Base-by-base conservation (phyloP, 768 basidiomycete species). In the Rhizopogon rudus region DNA sequence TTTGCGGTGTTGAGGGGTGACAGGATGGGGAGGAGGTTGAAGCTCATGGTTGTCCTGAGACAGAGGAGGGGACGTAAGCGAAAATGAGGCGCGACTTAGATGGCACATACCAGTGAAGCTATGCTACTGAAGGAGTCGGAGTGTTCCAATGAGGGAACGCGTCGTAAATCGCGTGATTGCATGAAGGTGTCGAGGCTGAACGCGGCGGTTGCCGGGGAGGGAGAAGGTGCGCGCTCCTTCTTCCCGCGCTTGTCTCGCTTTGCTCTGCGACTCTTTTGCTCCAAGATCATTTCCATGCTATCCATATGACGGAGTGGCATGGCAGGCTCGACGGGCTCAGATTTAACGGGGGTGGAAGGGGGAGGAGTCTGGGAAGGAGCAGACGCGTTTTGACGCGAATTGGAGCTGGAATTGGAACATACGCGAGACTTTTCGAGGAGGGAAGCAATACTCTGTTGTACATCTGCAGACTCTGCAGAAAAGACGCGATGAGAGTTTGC, bases 221-320 rank as follows among this genome's bases (percentile, higher is more conserved):
- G 80, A 1, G 83, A 83, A 6, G 76, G 75, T 25, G 77, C 75
- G 61, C 81, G 76, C 56, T 82, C 85, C 54, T 69, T 74, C 57
- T 72, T 77, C 44, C 56, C 59, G 56, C 69, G 70, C 65, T 81
- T 79, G 53, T 80, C 83, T 52, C 74, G 80, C 62, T 75, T 78
- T 54, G 67, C 77, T 57, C 79, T 81, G 53, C 83, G 77, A 56
- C 68, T 76, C 66, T 88, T 86, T 44, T 85, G 80, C 67, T 90
- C 88, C 57, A 91, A 79, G 41, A 91, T 81, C 71, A 81, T 72
- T 58, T 91, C 86, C 88, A 91, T 90, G 65, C 78, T 87, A 59
- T 86, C 85, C 70, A 82, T 81, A 37, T 79, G 81, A 31, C 86
- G 81, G 22, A 75, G 67, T 12, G 82, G 78, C 51, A 79, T 66